Base-by-base conservation (phyloP, 2,329 filamentous ascomycete genomes). In the Alternaria sp. region DNA sequence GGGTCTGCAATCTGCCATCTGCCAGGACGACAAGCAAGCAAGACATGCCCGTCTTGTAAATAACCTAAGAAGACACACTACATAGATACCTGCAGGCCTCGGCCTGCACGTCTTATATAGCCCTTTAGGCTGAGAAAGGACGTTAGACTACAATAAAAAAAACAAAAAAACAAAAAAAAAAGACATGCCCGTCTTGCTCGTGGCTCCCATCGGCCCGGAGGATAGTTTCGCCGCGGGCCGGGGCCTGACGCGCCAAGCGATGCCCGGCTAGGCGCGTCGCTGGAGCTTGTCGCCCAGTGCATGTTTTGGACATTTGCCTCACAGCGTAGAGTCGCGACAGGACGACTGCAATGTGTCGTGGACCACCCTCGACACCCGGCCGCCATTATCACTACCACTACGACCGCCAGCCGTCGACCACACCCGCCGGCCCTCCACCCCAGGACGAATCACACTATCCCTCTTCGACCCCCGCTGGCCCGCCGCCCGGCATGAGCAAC, bases 391-490 rank as follows among this genome's bases (percentile, higher is more conserved):
- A 65, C 56, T 68, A 67, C 61, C 62, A 68, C n/a, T 66, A 65
- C 51, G 66, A 65, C 51, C 59, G 70, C 61, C 74, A 77, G 39
- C 78, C 82, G 42, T 86, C 85, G 5, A 86, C 84, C 21, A 87
- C 85, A 14, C 85, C 85, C 51, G 83, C 83, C 45, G 85, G 84
- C 39, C 81, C 79, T 57, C 85, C 85, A 1, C 84, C 84, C 26
- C 44, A 13, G 14, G 83, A 83, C 42, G 49, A 60, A 10, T 66
- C 65, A 23, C 61, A 80, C 78, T 58, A 76, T 74, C 61, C 70
- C 42, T 86, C 84, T n/a, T 85, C 85, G 53, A 86, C 85, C 23
- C 85, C 85, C 31, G 79, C 81, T 56, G 85, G 82, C 3, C 80
- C 79, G 21, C 84, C 84, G 45, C 82, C 84, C 28, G 81, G 81